Percentiles rank a stretch among this genome's conserved stretches.
phyloP scores from a whole-genome alignment of 177 flowering plant genomes.

The Tripterygium wilfordii region DNA sequence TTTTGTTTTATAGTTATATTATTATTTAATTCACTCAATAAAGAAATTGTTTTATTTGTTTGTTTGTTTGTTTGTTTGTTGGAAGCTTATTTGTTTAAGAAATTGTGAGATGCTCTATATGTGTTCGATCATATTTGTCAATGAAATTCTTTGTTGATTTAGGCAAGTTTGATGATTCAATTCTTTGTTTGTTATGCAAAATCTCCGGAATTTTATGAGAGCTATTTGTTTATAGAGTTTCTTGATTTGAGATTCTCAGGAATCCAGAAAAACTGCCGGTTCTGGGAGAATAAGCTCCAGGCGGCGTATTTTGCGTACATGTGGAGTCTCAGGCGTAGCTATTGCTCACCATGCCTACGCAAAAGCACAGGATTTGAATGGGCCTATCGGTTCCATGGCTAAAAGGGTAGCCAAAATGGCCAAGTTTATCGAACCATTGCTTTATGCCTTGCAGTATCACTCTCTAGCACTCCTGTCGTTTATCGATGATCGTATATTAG shows the following conservation, averaged over 20 bases:
- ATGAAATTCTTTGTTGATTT: too few relatives aligned
- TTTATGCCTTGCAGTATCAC: slow-evolving; percentile 17
- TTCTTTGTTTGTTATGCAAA: too few relatives aligned
- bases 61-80: too few relatives aligned
- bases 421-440: slow-evolving; percentile 17
- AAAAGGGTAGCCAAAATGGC: slow-evolving; percentile 16
- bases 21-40: too few relatives aligned
- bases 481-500: slow-evolving; percentile 40
- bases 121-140: too few relatives aligned
- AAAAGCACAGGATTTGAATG: slow-evolving; percentile 21
- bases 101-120: too few relatives aligned
- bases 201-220: too few relatives aligned
- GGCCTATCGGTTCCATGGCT: slow-evolving; percentile 34
- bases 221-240: too few relatives aligned
- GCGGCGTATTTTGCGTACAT: slow-evolving; percentile 37
- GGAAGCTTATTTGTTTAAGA: too few relatives aligned
- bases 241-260: slow-evolving; percentile 15
- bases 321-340: slow-evolving; percentile 30
- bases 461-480: slow-evolving; percentile 41
- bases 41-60: too few relatives aligned
- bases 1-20: too few relatives aligned
- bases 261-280: slow-evolving; percentile 7
- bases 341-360: slow-evolving; percentile 24
- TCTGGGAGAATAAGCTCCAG: slow-evolving; percentile 9
- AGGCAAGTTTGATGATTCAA: too few relatives aligned